Evolutionary conservation across 768 basidiomycete species (phyloP).

Genomic region (Xerocomellus chrysenteron): DNA sequence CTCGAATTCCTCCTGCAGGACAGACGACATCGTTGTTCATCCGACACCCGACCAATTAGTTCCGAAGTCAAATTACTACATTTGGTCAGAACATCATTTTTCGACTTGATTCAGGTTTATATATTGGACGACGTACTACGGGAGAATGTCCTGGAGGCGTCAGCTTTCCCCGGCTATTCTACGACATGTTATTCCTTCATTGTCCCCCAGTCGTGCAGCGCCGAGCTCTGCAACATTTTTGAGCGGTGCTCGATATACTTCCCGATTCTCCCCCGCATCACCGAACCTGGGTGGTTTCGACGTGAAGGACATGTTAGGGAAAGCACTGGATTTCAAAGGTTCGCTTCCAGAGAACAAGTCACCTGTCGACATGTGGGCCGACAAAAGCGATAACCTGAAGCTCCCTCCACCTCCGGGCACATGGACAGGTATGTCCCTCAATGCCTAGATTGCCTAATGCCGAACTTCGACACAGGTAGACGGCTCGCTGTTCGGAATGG

Average conservation of each 20-base stretch:
- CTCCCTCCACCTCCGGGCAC: conserved; percentile 44
- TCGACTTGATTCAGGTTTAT: neutral
- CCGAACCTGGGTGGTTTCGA: conserved; percentile 1
- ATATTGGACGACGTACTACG: neutral
- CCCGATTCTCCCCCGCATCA: conserved; percentile 7
- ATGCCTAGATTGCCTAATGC: neutral
- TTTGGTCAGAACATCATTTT: conserved; percentile 12
- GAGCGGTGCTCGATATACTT: conserved; percentile 9
- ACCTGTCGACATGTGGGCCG: conserved; percentile 39
- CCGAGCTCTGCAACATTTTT: neutral
- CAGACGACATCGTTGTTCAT: conserved; percentile 48
- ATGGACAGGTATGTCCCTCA: conserved; percentile 46
- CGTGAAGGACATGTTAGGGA: conserved; percentile 13
- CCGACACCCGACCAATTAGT: conserved; percentile 27
- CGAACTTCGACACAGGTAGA: conserved; percentile 49
- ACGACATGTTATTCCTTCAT: conserved; percentile 6
- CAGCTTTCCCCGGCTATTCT: conserved; percentile 14
- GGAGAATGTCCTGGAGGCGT: conserved; percentile 22
- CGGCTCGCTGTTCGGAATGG: conserved; percentile 47
- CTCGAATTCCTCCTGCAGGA: conserved; percentile 88
- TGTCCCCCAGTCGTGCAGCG: neutral
- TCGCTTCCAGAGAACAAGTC: conserved; percentile 14
- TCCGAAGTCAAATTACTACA: conserved; percentile 17
- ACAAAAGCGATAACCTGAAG: conserved; percentile 19
- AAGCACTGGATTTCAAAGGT: conserved; percentile 16